phyloP scores from a whole-genome alignment of 2,329 filamentous ascomycete genomes.

The Ophiostoma ulmi region DNA sequence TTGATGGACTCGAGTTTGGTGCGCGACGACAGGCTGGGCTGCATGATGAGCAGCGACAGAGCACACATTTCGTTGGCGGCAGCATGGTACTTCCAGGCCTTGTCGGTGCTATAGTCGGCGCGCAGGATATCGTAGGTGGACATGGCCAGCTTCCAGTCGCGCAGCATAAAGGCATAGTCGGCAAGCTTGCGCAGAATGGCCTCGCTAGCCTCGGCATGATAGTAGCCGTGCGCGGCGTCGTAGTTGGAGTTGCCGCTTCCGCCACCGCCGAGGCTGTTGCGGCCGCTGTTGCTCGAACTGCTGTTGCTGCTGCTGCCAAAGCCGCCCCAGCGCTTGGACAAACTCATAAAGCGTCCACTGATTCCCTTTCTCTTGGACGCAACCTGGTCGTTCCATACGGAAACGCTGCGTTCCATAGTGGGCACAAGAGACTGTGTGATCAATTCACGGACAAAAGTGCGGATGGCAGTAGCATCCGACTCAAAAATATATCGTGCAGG shows the following conservation, averaged over 20 bases:
- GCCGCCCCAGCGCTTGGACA: conserved; percentile 83
- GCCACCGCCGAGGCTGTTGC: conserved; percentile 46
- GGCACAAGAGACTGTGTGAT: conserved; percentile 92
- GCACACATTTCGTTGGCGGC: conserved; percentile 94
- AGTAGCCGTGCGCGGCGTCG: conserved; percentile 78
- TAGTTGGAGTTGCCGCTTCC: conserved; percentile 55
- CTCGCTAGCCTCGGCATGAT: conserved; percentile 76
- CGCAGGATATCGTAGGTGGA: conserved; percentile 88
- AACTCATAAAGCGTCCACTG: conserved; percentile 86
- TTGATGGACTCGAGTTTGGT: conserved; percentile 75
- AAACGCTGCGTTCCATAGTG: conserved; percentile 88
- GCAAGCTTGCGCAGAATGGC: conserved; percentile 88
- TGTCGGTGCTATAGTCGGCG: conserved; percentile 86
- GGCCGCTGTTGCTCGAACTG: conserved; percentile 36
- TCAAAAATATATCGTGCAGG: conserved; percentile 79
- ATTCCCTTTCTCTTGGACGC: conserved; percentile 84
- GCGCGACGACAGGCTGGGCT: conserved; percentile 66
- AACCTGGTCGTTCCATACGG: conserved; percentile 95
- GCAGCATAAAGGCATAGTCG: conserved; percentile 93
- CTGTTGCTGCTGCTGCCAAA: conserved; percentile 57
- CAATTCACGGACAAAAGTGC: conserved; percentile 87
- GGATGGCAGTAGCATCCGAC: conserved; percentile 82
- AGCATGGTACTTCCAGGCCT: conserved; percentile 94
- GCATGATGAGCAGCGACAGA: conserved; percentile 72
- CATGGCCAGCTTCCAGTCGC: conserved; percentile 89